These are phyloP conservation scores for Gyromitra esculenta DNA, from an alignment of 2,329 filamentous ascomycete species.

Conservation along the genomic window DNA sequence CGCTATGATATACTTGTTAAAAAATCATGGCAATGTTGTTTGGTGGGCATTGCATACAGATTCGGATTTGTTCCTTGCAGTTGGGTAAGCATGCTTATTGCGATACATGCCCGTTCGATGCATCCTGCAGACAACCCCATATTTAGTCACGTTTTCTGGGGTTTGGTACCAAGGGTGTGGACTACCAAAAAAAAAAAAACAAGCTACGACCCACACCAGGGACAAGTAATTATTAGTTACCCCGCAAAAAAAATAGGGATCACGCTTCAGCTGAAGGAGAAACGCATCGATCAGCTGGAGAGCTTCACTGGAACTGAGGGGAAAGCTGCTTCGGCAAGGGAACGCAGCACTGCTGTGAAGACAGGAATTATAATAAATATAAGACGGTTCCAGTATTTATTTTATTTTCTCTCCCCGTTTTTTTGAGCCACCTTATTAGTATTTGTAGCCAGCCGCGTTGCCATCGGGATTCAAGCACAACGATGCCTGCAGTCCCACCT, in stretches of 20 bases:
- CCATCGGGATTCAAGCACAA: background rate
- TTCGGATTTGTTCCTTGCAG: background rate
- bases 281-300: too few species aligned
- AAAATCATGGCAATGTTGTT: background rate
- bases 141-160: background rate
- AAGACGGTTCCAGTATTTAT: background rate
- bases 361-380: conserved; percentile 15
- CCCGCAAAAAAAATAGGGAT: conserved; percentile 25
- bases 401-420: background rate
- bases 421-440: background rate
- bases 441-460: background rate
- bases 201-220: conserved; percentile 5
- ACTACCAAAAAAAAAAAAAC: background rate
- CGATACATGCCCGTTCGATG: background rate
- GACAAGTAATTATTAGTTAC: conserved; percentile 9
- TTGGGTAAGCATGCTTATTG: background rate
- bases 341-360: background rate
- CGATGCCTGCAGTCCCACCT: conserved; percentile 13
- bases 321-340: background rate
- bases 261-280: background rate
- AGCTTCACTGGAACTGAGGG: too few species aligned
- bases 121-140: background rate
- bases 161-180: background rate
- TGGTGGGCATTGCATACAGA: background rate
- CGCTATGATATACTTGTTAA: background rate